These are phyloP conservation scores for Colletotrichum sp. DNA, from an alignment of 2,329 filamentous ascomycete species.

Conservation along the genomic window DNA sequence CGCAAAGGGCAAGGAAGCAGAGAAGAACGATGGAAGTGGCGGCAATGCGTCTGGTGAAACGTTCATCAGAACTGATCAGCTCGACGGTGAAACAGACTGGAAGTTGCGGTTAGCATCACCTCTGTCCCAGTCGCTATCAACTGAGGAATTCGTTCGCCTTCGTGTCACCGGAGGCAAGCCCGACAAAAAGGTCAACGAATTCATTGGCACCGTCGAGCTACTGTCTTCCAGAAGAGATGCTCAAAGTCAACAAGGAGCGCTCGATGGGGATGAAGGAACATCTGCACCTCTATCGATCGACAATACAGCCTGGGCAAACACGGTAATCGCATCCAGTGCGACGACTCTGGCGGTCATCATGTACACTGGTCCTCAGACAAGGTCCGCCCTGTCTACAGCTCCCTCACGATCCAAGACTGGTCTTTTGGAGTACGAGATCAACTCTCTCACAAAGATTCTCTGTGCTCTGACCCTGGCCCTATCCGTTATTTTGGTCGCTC, in stretches of 20 bases:
- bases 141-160: slow-evolving; percentile 73
- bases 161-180: slow-evolving; percentile 86
- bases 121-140: slow-evolving; percentile 78
- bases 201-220: slow-evolving; percentile 86
- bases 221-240: slow-evolving; percentile 58
- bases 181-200: slow-evolving; percentile 93
- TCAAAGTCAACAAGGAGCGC: slow-evolving; percentile 44
- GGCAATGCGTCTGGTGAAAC: slow-evolving; percentile 75
- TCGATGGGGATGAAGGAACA: slow-evolving; percentile 44
- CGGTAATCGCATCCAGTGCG: slow-evolving; percentile 91
- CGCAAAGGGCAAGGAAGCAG: slow-evolving; percentile 37
- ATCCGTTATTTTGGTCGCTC: slow-evolving; percentile 85
- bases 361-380: slow-evolving; percentile 93
- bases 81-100: slow-evolving; percentile 99
- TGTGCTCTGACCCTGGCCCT: slow-evolving; percentile 86
- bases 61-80: slow-evolving; percentile 95
- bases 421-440: slow-evolving; percentile 93
- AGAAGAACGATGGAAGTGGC: slow-evolving; percentile 31
- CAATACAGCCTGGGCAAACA: slow-evolving; percentile 99
- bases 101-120: slow-evolving; percentile 89
- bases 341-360: slow-evolving; percentile 88
- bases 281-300: slow-evolving; percentile 86
- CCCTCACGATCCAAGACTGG: slow-evolving; percentile 93
- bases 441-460: slow-evolving; percentile 94
- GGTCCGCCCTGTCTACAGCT: slow-evolving; percentile 91